Base-by-base conservation (phyloP, 768 basidiomycete species). In the Rhodotorula babjevae region DNA sequence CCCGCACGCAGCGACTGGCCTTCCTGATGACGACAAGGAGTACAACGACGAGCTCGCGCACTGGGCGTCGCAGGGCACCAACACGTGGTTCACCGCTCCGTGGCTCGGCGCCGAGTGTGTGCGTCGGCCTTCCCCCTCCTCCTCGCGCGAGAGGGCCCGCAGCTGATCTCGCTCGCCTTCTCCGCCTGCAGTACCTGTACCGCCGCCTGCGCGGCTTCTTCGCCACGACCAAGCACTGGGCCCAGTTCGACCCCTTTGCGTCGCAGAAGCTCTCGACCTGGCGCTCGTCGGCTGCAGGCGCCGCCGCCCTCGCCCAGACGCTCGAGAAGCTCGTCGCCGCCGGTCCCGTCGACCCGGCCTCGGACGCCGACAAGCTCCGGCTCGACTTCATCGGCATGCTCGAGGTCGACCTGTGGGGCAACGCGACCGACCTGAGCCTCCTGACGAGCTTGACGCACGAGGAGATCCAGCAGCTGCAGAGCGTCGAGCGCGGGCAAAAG, bases 101-200 rank as follows among this genome's bases (percentile, higher is more conserved):
- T 99, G 95, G 95, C 84, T 99, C n/a, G 97, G 85, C 80, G 92
- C 93, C 68, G 95, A 97, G 89, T 96, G 83, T 75, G 65, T 89
- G 82, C 65, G 63, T 78, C 71, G 7, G 42, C 42, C n/a, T n/a
- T n/a, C n/a, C n/a, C n/a, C n/a, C n/a, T n/a, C n/a, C n/a, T n/a
- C n/a, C n/a, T n/a, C n/a, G n/a, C n/a, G n/a, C n/a, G n/a, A n/a
- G n/a, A n/a, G n/a, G n/a, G 69, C 52, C 67, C 63, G 72, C 33
- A 44, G 50, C 25, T 27, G 11, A 27, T 44, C n/a, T 55, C 27
- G 8, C 44, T 46, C 44, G 44, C 44, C 44, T 11, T 15, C 47
- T 36, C 50, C 42, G 9, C 42, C 44, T 33, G 16, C 64, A 66
- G 65, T 53, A n/a, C 74, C 93, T 92, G 68, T 98, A 97, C 81